These are phyloP conservation scores for Terana coerulea DNA, from an alignment of 768 basidiomycete genomes.

Conservation along the genomic window DNA sequence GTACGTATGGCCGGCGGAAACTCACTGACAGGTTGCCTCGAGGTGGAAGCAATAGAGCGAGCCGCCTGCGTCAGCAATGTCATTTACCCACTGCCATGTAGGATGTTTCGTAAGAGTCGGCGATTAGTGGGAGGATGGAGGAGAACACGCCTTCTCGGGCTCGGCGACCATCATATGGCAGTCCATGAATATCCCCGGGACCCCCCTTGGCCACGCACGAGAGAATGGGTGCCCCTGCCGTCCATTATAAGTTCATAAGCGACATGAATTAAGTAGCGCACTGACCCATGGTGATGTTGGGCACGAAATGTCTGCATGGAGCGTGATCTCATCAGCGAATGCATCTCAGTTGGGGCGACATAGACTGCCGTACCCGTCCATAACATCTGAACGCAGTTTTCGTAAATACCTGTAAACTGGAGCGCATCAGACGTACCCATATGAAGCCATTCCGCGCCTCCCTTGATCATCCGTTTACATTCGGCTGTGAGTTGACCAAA, in stretches of 20 bases:
- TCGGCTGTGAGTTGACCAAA: slow-evolving; percentile 94
- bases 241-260: too few species aligned
- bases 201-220: slow-evolving; percentile 77
- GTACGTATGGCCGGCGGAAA: neutral
- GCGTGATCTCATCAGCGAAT: too few species aligned
- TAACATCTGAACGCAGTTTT: slow-evolving; percentile 64
- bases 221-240: slow-evolving; percentile 80
- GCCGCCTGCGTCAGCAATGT: slow-evolving; percentile 94
- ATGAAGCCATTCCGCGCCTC: slow-evolving; percentile 96
- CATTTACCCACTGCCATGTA: slow-evolving; percentile 83
- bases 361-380: slow-evolving; percentile 79
- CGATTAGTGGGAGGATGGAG: neutral
- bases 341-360: neutral
- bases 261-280: too few species aligned
- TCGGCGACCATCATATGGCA: slow-evolving; percentile 99
- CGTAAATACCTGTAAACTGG: too few species aligned
- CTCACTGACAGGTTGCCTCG: slow-evolving; percentile 76
- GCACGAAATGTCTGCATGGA: slow-evolving; percentile 95
- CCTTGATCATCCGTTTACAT: slow-evolving; percentile 94
- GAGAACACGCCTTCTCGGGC: slow-evolving; percentile 69
- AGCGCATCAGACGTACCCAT: slow-evolving; percentile 64
- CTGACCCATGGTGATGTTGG: slow-evolving; percentile 96
- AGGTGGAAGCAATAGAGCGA: slow-evolving; percentile 95
- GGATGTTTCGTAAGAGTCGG: neutral
- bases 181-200: slow-evolving; percentile 98